Base-by-base conservation (phyloP, 2,329 filamentous ascomycete species). In the Penicillium sp. region DNA sequence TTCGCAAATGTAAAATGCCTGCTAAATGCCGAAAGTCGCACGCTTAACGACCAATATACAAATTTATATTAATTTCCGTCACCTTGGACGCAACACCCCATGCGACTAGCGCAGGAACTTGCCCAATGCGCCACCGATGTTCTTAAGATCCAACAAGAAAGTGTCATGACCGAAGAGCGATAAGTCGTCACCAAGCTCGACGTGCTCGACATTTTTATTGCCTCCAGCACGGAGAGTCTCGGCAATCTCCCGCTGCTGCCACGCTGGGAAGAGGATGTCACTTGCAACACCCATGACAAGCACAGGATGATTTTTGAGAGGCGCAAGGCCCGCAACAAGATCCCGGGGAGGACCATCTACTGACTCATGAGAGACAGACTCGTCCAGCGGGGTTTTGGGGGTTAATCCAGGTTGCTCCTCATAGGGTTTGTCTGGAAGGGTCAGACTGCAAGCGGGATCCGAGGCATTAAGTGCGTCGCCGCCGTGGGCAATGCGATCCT, bases 161-260 rank as follows among this genome's bases (percentile, higher is more conserved):
- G 93, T 97, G 71, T 99, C 94, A 69, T 99, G 94, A 0, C 94
- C 94, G 71, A 99, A 99, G 66, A 96, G 76, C 67, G 91, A 96
- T 74, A 94, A 85, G 76, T 97, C 91, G 77, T 97, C 91, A 33
- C 92, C 94, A 47, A 99, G 78, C 77, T 99, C 94, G 14, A 94
- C 84, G 73, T 99, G 91, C 42, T 86, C 88, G 0, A 99, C 92
- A 31, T 83, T 85, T 58, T 84, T 81, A 68, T 96, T 97, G 0
- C 94, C 94, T 0, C 83, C 84, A 33, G 84, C 82, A 57, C 86
- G 84, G 61, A 99, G 78, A 3, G 93, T 88, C 68, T 93, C 87
- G 4, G 92, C 93, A 59, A 99, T 87, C 74, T 99, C 94, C 50
- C 90, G 85, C 78, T 99, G 94, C 77, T 99, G 94, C 93, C 94